Evolutionary conservation across 2,329 filamentous ascomycete genomes (phyloP).

Genomic region (Cryphonectria nitschkei): DNA sequence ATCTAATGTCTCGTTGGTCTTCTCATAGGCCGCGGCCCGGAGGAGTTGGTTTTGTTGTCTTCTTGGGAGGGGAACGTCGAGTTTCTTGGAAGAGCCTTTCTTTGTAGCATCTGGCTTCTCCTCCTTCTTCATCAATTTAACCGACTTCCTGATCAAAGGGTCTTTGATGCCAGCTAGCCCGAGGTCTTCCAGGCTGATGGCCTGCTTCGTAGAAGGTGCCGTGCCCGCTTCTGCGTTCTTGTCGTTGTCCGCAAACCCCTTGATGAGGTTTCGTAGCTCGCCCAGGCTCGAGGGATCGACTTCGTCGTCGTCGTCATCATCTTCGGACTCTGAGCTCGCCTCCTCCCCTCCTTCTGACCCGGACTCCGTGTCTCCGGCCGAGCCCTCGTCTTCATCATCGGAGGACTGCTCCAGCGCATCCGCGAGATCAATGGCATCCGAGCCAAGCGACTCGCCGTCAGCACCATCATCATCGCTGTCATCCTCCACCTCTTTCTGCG

Average conservation of each 20-base stretch:
- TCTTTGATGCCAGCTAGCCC: constrained; percentile 72
- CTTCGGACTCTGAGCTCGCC: constrained; percentile 48
- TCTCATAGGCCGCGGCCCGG: constrained; percentile 80
- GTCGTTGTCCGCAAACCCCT: constrained; percentile 68
- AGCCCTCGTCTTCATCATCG: constrained; percentile 54
- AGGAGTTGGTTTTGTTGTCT: constrained; percentile 86
- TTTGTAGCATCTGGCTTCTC: constrained; percentile 53
- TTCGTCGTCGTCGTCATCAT: constrained; percentile 52
- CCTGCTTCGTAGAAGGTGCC: constrained; percentile 60
- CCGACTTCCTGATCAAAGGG: constrained; percentile 73
- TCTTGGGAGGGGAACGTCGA: constrained; percentile 81
- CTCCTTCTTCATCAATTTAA: constrained; percentile 74
- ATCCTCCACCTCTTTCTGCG: constrained; percentile 40
- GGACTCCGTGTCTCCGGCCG: constrained; percentile 48
- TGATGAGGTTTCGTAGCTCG: constrained; percentile 70
- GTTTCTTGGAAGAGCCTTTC: constrained; percentile 66
- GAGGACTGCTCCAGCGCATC: constrained; percentile 40
- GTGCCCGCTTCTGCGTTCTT: constrained; percentile 49
- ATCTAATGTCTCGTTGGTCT: constrained; percentile 87
- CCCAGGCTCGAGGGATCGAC: constrained; percentile 61
- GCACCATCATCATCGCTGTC: constrained; percentile 56
- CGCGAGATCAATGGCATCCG: constrained; percentile 33
- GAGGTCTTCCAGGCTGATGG: constrained; percentile 77
- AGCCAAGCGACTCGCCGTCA: constrained; percentile 46
- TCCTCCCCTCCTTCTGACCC: constrained; percentile 44